Conservation (phyloP, 1,139 yeast species). For the Lodderomyces margitis region DNA sequence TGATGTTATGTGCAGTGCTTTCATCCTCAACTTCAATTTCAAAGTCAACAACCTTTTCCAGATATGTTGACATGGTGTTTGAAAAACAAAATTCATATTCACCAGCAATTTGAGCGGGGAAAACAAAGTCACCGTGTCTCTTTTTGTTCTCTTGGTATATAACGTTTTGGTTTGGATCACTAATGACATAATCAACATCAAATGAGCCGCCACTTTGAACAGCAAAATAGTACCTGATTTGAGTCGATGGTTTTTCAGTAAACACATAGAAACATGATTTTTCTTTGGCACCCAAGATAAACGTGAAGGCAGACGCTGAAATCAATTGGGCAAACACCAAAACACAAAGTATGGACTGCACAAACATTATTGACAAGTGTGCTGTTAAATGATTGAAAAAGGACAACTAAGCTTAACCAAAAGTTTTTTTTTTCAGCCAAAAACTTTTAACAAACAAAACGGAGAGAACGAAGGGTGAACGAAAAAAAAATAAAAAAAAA, state of each 20-base stretch:
- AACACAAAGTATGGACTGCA: slow-evolving; percentile 19
- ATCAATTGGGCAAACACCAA: slow-evolving; percentile 28
- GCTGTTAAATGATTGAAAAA: no score
- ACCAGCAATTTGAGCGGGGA: slow-evolving; percentile 67
- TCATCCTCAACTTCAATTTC: slow-evolving; percentile 68
- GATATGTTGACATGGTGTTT: slow-evolving; percentile 82
- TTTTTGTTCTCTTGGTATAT: slow-evolving; percentile 61
- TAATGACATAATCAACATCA: slow-evolving; percentile 77
- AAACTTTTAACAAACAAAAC: no score
- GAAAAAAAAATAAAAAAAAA: no score
- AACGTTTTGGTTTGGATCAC: slow-evolving; percentile 62
- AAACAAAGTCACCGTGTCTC: slow-evolving; percentile 83
- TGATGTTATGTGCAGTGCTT: slow-evolving; percentile 30
- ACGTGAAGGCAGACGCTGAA: slow-evolving; percentile 66
- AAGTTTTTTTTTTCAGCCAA: no score
- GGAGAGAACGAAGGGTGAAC: no score
- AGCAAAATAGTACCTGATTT: slow-evolving; percentile 81
- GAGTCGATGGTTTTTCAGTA: slow-evolving; percentile 62
- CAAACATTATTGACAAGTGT: slow-evolving; percentile 15
- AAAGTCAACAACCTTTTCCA: slow-evolving; percentile 86
- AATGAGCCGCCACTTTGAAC: slow-evolving; percentile 90
- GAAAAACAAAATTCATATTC: slow-evolving; percentile 93
- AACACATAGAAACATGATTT: slow-evolving; percentile 75
- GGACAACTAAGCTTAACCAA: no score
- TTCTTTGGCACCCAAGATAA: slow-evolving; percentile 75